Percentiles rank a stretch among this genome's conserved stretches.
Evolutionary conservation across 331 rosid genomes (phyloP).

Genomic region (Acacia concinna): DNA sequence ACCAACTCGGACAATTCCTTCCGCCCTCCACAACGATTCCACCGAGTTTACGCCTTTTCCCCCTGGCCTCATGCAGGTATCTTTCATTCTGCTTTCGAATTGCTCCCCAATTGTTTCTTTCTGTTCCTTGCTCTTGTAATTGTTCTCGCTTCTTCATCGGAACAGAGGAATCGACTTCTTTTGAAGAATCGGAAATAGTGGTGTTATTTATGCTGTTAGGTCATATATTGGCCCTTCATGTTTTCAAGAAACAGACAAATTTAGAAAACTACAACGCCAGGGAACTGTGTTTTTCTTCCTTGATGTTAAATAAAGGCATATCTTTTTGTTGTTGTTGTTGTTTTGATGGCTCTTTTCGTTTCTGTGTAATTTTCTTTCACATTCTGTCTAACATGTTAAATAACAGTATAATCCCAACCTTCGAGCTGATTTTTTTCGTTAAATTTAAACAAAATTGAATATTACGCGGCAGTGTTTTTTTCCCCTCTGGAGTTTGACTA

Average conservation of each 20-base stretch:
- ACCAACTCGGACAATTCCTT: slow-evolving; percentile 12
- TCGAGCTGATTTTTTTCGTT: neutral
- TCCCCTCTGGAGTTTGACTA: neutral
- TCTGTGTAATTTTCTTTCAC: neutral
- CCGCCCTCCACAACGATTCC: neutral
- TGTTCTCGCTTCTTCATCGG: neutral
- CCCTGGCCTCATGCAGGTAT: slow-evolving; percentile 15
- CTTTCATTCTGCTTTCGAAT: neutral
- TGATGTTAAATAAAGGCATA: neutral
- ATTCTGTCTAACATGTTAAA: neutral
- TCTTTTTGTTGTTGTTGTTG: neutral
- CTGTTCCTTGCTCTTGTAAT: neutral
- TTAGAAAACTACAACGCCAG: neutral
- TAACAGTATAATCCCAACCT: neutral
- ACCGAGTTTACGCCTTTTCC: slow-evolving; percentile 2
- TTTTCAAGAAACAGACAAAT: neutral
- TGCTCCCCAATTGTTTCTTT: neutral
- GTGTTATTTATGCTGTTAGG: neutral
- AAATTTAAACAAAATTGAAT: neutral
- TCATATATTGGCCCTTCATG: no score
- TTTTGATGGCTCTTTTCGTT: neutral
- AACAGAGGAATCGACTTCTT: neutral
- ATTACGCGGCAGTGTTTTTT: neutral
- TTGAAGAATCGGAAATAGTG: neutral
- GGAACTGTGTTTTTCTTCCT: neutral